Evolutionary conservation across 2,329 filamentous ascomycete genomes (phyloP).

Genomic region (Paraphaeosphaeria minitans): DNA sequence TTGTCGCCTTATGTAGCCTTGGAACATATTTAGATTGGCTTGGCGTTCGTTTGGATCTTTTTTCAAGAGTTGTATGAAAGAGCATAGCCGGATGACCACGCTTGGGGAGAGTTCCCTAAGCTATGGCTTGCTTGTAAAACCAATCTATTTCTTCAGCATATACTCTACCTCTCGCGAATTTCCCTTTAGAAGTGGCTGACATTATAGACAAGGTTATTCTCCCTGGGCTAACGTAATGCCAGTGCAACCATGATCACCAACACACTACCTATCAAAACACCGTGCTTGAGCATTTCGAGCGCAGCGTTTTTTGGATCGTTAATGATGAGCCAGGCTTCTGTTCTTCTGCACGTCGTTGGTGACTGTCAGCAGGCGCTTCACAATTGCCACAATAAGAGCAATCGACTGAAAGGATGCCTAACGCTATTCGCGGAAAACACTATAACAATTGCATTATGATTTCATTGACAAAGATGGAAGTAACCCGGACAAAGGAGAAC

Average conservation of each 20-base stretch:
- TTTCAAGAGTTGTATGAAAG: background rate
- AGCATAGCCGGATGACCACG: slow-evolving; percentile 1
- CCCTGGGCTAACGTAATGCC: no score
- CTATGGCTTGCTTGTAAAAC: background rate
- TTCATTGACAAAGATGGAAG: background rate
- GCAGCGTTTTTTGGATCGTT: background rate
- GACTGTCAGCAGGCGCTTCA: no score
- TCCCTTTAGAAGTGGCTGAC: no score
- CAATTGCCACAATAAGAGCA: background rate
- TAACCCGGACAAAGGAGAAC: background rate
- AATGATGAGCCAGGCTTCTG: background rate
- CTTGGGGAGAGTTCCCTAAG: background rate
- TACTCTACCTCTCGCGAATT: background rate
- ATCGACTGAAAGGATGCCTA: background rate
- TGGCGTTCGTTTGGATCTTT: slow-evolving; percentile 12
- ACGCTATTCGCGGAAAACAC: background rate
- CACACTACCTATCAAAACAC: no score
- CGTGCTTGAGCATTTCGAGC: background rate
- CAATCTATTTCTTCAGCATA: slow-evolving; percentile 1
- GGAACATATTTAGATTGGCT: slow-evolving; percentile 10
- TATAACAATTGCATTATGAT: background rate
- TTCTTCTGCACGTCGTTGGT: no score
- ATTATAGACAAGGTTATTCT: no score
- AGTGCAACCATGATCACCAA: no score
- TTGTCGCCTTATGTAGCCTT: background rate